Base-by-base conservation (phyloP, 345 rosid genomes). In the Tarenaya hassleriana region DNA sequence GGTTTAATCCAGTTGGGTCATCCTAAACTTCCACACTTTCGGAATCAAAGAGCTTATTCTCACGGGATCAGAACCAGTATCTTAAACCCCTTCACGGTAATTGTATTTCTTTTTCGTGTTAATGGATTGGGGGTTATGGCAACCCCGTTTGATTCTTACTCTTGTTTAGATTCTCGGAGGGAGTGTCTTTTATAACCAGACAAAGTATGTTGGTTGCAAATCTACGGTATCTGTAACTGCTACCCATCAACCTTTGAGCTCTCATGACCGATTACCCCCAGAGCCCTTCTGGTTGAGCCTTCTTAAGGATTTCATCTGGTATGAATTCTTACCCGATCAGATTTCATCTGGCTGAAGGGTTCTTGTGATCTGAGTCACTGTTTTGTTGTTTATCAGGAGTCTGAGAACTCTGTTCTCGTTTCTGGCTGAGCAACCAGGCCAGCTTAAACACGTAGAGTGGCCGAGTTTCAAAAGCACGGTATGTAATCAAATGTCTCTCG, bases 371-470 rank as follows among this genome's bases (percentile, higher is more conserved):
- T n/a, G n/a, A n/a, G n/a, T n/a, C n/a, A n/a, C n/a, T n/a, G 33
- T 16, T 3, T 16, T 52, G 27, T 29, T 50, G 16, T 42, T 49
- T 45, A 2, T 41, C 62, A 87, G 94, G 94, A 71, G 68, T 37
- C 42, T 75, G 58, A 80, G 67, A 60, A 71, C 76, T 17, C 24
- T 84, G 53, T 62, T 71, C 16, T 16, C 42, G 13, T 84, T 88
- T 65, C 72, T 88, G 61, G 60, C 24, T 45, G 94, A 76, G 82
- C 96, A 88, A 53, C 96, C 96, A 13, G 58, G 91, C 44, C 86
- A 84, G 70, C 77, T 88, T 17, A 88, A 77, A 73, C 77, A 76
- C 76, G 75, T 88, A 55, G 94, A 88, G 64, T 88, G 96, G 88
- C 92, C 88, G 20, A 65, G 86, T 67, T 80, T 78, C 40, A 71